These are phyloP conservation scores for Monilinia fructigena DNA, from an alignment of 2,329 filamentous ascomycete genomes.

Conservation along the genomic window DNA sequence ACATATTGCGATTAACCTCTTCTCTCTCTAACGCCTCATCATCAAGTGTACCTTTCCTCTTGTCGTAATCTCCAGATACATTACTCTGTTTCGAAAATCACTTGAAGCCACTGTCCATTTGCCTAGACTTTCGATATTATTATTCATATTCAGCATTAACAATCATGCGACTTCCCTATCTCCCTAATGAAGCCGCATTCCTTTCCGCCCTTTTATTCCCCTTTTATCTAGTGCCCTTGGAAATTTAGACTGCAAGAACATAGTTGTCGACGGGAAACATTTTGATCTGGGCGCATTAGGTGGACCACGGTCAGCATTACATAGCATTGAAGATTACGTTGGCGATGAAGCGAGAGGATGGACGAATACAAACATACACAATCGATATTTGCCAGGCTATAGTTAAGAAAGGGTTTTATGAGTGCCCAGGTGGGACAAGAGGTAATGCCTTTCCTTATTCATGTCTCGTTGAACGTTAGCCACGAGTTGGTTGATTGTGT, in stretches of 20 bases:
- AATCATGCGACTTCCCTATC: slow-evolving; percentile 35
- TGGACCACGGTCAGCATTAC: slow-evolving; percentile 69
- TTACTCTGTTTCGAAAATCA: neutral
- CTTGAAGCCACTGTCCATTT: neutral
- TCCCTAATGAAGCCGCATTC: slow-evolving; percentile 33
- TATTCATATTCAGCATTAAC: neutral
- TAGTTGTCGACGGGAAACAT: slow-evolving; percentile 56
- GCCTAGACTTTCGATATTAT: neutral
- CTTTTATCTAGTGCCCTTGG: slow-evolving; percentile 39
- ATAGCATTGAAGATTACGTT: slow-evolving; percentile 47
- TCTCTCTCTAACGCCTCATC: neutral
- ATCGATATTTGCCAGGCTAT: slow-evolving; percentile 73
- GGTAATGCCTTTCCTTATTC: slow-evolving; percentile 47
- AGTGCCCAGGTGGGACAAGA: slow-evolving; percentile 69
- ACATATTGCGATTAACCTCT: neutral
- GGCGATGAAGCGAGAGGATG: slow-evolving; percentile 49
- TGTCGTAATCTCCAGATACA: too few species aligned
- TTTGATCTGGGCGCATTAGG: slow-evolving; percentile 65
- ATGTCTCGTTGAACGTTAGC: slow-evolving; percentile 10
- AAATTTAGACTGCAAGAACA: slow-evolving; percentile 61
- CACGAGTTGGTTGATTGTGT: neutral
- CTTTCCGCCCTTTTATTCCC: slow-evolving; percentile 36
- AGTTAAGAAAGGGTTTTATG: slow-evolving; percentile 49
- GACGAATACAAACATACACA: slow-evolving; percentile 75
- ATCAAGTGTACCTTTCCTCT: neutral